Conservation (phyloP, 2,329 filamentous ascomycete genomes). For the Magnaporthiopsis rhizophila region DNA sequence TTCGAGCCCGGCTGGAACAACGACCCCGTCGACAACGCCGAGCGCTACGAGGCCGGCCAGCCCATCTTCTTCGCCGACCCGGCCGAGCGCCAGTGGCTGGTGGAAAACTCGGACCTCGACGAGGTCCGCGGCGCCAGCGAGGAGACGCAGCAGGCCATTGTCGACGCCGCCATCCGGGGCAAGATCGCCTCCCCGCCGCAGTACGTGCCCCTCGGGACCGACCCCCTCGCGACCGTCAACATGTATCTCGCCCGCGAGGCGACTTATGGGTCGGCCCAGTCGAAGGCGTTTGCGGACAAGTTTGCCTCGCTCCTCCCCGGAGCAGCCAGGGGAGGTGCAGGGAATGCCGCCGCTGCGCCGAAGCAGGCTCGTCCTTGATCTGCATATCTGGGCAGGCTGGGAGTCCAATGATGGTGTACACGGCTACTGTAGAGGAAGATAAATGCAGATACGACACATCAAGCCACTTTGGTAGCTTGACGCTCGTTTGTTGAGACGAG, state of each 20-base stretch:
- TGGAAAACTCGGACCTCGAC: conserved; percentile 8
- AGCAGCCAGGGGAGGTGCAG: not conserved
- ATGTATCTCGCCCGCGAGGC: conserved; percentile 28
- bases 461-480: not conserved
- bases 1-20: conserved; percentile 17
- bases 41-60: conserved; percentile 13
- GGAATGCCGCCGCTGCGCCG: not conserved
- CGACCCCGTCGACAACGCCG: conserved; percentile 17
- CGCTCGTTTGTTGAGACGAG: too few relatives aligned
- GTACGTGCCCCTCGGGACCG: not conserved
- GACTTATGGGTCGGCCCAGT: conserved; percentile 32
- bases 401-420: not conserved
- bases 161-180: conserved; percentile 29
- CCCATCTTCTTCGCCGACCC: conserved; percentile 27
- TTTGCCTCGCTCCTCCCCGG: conserved; percentile 20
- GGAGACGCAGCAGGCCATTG: conserved; percentile 22
- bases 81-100: conserved; percentile 22
- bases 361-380: not conserved
- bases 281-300: conserved; percentile 21
- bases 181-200: conserved; percentile 17
- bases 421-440: not conserved
- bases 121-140: not conserved
- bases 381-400: too few relatives aligned
- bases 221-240: conserved; percentile 14
- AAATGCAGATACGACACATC: not conserved